These are phyloP conservation scores for Bruguiera gymnorhiza DNA, from an alignment of 345 rosid genomes.

Conservation along the genomic window DNA sequence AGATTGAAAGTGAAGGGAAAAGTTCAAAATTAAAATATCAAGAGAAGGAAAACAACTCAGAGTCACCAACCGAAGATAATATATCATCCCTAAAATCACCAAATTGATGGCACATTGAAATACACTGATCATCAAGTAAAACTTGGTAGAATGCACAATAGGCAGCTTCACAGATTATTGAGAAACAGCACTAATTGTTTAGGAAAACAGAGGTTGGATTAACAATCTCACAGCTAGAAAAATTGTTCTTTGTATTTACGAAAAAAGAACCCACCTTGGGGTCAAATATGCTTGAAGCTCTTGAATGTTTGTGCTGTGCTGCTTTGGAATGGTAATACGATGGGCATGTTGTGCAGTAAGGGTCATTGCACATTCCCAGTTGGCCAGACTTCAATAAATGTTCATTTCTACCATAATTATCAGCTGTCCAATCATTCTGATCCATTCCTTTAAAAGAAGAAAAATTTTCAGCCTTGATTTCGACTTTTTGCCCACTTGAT, in stretches of 20 bases:
- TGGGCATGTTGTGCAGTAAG: constrained; percentile 92
- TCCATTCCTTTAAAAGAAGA: constrained; percentile 35
- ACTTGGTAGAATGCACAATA: no score
- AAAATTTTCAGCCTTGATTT: constrained; percentile 35
- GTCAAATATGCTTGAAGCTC: constrained; percentile 51
- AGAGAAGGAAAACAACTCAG: no score
- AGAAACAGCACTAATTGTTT: no score
- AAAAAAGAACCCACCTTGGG: constrained; percentile 31
- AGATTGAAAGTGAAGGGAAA: no score
- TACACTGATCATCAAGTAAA: no score
- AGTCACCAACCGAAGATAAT: no score
- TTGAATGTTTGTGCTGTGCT: constrained; percentile 34
- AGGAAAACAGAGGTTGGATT: not conserved
- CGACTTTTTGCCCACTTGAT: constrained; percentile 18
- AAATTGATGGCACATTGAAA: no score
- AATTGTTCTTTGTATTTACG: not conserved
- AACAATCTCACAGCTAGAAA: not conserved
- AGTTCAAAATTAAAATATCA: no score
- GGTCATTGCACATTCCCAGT: constrained; percentile 82
- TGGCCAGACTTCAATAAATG: constrained; percentile 81
- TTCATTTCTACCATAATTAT: constrained; percentile 50
- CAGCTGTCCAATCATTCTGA: constrained; percentile 35
- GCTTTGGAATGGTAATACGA: constrained; percentile 47
- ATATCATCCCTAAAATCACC: no score
- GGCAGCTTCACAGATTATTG: no score